These are phyloP conservation scores for Solioccasus polychromus DNA, from an alignment of 768 basidiomycete species.

Conservation along the genomic window DNA sequence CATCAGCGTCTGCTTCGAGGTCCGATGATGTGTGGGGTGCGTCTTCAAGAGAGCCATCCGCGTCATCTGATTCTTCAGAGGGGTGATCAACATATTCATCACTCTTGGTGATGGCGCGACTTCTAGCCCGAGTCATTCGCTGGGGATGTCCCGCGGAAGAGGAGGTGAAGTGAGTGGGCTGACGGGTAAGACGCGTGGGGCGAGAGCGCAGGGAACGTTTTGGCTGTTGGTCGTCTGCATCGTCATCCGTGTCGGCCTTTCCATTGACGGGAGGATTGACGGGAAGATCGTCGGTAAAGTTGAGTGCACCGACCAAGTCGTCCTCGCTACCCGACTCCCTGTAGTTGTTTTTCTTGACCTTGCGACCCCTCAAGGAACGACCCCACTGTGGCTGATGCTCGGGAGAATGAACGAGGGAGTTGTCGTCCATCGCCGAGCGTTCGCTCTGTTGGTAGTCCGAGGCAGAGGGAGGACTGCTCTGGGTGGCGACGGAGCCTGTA, in stretches of 20 bases:
- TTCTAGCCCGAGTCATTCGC: constrained; percentile 26
- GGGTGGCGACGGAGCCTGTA: constrained; percentile 19
- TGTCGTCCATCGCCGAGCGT: constrained; percentile 31
- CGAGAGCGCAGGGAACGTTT: constrained; percentile 15
- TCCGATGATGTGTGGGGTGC: constrained; percentile 42
- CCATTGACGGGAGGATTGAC: constrained; percentile 18
- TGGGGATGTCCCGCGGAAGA: neutral
- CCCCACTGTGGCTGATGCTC: constrained; percentile 16
- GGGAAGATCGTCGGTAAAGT: constrained; percentile 6
- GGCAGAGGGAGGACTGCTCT: constrained; percentile 27
- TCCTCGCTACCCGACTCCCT: constrained; percentile 46
- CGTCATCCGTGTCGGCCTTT: constrained; percentile 20
- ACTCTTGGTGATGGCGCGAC: constrained; percentile 34
- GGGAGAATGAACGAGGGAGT: neutral
- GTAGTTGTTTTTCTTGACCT: constrained; percentile 37
- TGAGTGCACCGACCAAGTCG: constrained; percentile 25
- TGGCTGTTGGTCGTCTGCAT: constrained; percentile 29
- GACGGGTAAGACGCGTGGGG: constrained; percentile 23
- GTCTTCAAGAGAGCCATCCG: constrained; percentile 59
- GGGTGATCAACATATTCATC: constrained; percentile 51
- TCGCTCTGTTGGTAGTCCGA: constrained; percentile 35
- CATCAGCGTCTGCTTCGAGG: constrained; percentile 34
- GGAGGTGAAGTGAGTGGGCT: constrained; percentile 12
- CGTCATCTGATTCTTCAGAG: constrained; percentile 49
- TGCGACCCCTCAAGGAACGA: constrained; percentile 41